phyloP scores from a whole-genome alignment of 1,284 basidiomycete species.

The Microbotryomycetes sp. region DNA sequence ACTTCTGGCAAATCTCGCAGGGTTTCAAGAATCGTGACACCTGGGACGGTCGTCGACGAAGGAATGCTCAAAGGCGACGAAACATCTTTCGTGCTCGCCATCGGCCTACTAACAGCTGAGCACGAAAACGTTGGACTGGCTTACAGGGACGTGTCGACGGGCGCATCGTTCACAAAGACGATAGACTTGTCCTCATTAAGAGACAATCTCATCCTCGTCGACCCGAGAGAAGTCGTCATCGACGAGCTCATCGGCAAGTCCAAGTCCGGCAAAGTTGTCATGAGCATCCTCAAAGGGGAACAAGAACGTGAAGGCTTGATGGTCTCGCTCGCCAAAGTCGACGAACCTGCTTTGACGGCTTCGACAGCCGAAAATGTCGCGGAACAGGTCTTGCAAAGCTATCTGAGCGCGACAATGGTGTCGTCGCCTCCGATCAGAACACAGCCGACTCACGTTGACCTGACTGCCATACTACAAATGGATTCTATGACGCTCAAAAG shows the following conservation, averaged over 20 bases:
- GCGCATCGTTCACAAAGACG: slow-evolving; percentile 76
- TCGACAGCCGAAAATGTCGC: slow-evolving; percentile 13
- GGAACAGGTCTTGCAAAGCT: slow-evolving; percentile 27
- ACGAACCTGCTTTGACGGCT: neutral
- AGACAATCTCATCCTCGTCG: slow-evolving; percentile 76
- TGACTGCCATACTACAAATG: slow-evolving; percentile 23
- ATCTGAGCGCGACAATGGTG: slow-evolving; percentile 29
- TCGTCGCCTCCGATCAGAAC: slow-evolving; percentile 12
- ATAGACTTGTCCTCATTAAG: slow-evolving; percentile 54
- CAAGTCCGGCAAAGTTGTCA: slow-evolving; percentile 5
- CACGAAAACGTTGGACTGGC: slow-evolving; percentile 56
- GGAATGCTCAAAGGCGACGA: slow-evolving; percentile 72
- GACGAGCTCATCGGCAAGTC: slow-evolving; percentile 42
- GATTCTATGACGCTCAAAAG: slow-evolving; percentile 61
- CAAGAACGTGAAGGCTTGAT: slow-evolving; percentile 50
- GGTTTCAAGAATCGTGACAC: slow-evolving; percentile 78
- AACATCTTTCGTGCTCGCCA: slow-evolving; percentile 78
- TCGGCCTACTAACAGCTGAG: slow-evolving; percentile 42
- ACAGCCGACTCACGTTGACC: slow-evolving; percentile 11
- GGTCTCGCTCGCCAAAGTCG: slow-evolving; percentile 36
- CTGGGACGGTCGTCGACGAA: slow-evolving; percentile 55
- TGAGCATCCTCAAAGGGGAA: slow-evolving; percentile 20
- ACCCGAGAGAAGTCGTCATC: slow-evolving; percentile 74
- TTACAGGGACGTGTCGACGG: slow-evolving; percentile 93
- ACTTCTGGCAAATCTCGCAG: slow-evolving; percentile 9